Evolutionary conservation across 257 asterid genomes (phyloP), one percentile per base, ranked within the genome.

Genomic region (Solanum pennellii): DNA sequence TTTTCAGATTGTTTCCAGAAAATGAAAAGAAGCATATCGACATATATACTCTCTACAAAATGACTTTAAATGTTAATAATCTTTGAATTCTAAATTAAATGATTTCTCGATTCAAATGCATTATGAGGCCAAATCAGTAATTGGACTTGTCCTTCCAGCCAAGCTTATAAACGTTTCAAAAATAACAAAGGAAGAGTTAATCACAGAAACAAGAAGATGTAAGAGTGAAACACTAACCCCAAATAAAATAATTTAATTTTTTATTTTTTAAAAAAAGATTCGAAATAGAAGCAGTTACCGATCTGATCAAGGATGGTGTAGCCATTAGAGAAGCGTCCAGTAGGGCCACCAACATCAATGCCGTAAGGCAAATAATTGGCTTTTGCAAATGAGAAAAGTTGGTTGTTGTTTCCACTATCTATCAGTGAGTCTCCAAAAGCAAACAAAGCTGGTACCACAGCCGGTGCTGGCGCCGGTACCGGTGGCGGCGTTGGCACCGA

Each of bases 361-460:
- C 98, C 98, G 82, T 94, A 93, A 73, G 98, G 98, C 1, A 88
- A 90, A 71, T 94, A 94, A 87, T 94, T 94, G n/a, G 97, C 97
- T 85, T 94, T 94, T 2, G 97, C 97, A 29, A 92, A 83, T 86
- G 98, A 92, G n/a, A 92, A 87, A 20, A 94, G 75, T 13, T 90
- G 31, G 27, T 94, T 94, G 88, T 94, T 94, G 87, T 94, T 94
- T 21, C 98, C 98, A 85, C 90, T 94, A 35, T 94, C 98, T 4
- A 92, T 91, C 89, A 94, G 87, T 11, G 98, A 94, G 79, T 94
- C 98, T 42, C 96, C 98, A 62, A 94, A 94, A 1, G 93, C 86
- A n/a, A 94, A 94, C 91, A 94, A 89, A 12, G 97, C 98, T 12
- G 96, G 98, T 9, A 90, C 96, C 29, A 89, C 71, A 1, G 91